Percentiles rank a stretch among this genome's conserved stretches.
phyloP scores from a whole-genome alignment of 148 eudicot species.

The Chenopodium quinoa region DNA sequence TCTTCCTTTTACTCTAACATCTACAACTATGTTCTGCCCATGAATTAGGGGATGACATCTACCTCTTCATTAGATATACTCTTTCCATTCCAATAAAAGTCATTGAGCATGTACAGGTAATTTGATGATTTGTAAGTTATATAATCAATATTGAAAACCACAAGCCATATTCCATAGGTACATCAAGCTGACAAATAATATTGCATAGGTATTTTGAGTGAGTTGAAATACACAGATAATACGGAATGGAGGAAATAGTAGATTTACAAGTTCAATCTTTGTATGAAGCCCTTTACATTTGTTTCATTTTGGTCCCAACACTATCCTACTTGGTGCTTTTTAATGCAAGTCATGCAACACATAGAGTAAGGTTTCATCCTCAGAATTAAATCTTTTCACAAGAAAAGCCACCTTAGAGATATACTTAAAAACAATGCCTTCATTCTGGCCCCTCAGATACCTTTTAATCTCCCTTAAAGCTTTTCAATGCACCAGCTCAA shows the following conservation, averaged over 20 bases:
- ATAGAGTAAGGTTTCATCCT: neutral
- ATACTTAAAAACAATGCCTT: neutral
- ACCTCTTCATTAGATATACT: neutral
- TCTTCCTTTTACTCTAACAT: neutral
- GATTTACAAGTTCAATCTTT: neutral
- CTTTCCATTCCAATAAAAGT: neutral
- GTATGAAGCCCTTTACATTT: neutral
- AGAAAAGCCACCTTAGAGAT: neutral
- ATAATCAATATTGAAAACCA: neutral
- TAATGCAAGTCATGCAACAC: no score
- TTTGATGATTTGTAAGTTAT: neutral
- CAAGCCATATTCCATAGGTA: neutral
- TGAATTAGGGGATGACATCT: neutral
- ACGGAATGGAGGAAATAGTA: neutral
- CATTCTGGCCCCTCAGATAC: neutral
- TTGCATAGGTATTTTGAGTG: neutral
- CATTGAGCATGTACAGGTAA: neutral
- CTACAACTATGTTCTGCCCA: neutral
- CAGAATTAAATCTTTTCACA: neutral
- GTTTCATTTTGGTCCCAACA: neutral
- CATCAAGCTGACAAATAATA: neutral
- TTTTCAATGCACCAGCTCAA: neutral
- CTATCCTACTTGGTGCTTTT: conserved; percentile 1
- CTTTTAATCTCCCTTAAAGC: neutral
- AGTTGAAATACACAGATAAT: neutral